Percentiles rank a stretch among this genome's conserved stretches.
phyloP scores from a whole-genome alignment of 2,329 filamentous ascomycete species.

The Pseudocercospora eumusae region DNA sequence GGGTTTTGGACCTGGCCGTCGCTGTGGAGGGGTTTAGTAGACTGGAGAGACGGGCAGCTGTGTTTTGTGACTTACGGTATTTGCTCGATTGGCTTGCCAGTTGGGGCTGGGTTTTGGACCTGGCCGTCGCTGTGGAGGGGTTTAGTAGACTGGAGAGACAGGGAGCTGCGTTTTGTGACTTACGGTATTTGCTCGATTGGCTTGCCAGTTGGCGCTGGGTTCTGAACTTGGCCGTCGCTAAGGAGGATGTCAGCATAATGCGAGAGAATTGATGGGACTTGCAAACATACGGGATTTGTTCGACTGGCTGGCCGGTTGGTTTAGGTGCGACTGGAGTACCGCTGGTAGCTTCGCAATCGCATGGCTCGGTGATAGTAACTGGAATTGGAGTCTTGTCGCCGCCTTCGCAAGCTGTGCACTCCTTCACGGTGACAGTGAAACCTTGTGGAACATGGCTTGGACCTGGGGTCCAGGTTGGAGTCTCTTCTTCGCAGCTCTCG shows the following conservation, averaged over 20 bases:
- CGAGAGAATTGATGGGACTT: conserved; percentile 9
- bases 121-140: not conserved
- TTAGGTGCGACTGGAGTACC: conserved; percentile 27
- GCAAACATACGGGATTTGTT: conserved; percentile 28
- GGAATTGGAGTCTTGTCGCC: conserved; percentile 36
- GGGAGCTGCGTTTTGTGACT: not conserved
- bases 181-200: conserved; percentile 1
- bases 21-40: not conserved
- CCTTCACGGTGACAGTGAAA: conserved; percentile 40
- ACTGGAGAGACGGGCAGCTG: not conserved
- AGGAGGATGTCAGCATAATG: not conserved
- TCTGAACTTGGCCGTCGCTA: conserved; percentile 8
- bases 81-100: no score
- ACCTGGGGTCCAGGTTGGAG: conserved; percentile 40
- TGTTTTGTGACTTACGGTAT: not conserved
- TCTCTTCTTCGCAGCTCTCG: conserved; percentile 40
- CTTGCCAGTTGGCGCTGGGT: conserved; percentile 11
- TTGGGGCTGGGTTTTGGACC: conserved; percentile 7
- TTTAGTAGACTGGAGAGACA: not conserved
- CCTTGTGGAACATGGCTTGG: conserved; percentile 39
- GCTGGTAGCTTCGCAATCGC: conserved; percentile 37
- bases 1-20: conserved; percentile 9
- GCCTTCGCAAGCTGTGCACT: conserved; percentile 39
- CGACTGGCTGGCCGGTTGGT: conserved; percentile 25
- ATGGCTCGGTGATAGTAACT: conserved; percentile 43